Conservation (phyloP, 1,284 basidiomycete genomes). For the Leccinum griseonigrum region DNA sequence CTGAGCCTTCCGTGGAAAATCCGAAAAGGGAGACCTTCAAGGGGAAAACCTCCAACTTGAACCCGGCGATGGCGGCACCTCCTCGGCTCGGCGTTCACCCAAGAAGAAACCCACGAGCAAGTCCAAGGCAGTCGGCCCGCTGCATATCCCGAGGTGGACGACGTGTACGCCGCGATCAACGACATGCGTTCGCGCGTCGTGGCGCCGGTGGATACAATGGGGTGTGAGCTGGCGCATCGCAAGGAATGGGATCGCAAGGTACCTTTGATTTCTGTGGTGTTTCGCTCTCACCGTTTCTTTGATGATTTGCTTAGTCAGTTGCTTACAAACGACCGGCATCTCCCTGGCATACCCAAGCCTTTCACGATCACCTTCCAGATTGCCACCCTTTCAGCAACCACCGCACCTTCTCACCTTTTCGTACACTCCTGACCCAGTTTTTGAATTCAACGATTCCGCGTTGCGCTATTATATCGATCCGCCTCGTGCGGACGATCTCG, state of each 20-base stretch:
- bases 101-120: slow-evolving; percentile 13
- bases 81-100: neutral
- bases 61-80: neutral
- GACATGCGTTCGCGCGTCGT: slow-evolving; percentile 70
- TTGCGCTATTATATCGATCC: slow-evolving; percentile 69
- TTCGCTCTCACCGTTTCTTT: neutral
- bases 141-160: slow-evolving; percentile 72
- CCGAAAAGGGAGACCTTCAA: neutral
- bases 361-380: slow-evolving; percentile 25
- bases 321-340: too few species aligned
- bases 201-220: slow-evolving; percentile 93
- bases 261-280: slow-evolving; percentile 6
- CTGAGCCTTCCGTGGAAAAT: neutral
- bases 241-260: slow-evolving; percentile 70
- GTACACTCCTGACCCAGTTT: slow-evolving; percentile 49
- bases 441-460: slow-evolving; percentile 64
- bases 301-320: too few species aligned
- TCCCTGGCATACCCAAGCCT: slow-evolving; percentile 32
- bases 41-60: neutral
- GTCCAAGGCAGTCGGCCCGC: slow-evolving; percentile 47
- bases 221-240: slow-evolving; percentile 69
- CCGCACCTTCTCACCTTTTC: slow-evolving; percentile 66
- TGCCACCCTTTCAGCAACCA: slow-evolving; percentile 58
- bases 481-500: slow-evolving; percentile 56
- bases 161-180: slow-evolving; percentile 75